Conservation (phyloP, 106 monocot genomes). For the Vanilla planifolia region DNA sequence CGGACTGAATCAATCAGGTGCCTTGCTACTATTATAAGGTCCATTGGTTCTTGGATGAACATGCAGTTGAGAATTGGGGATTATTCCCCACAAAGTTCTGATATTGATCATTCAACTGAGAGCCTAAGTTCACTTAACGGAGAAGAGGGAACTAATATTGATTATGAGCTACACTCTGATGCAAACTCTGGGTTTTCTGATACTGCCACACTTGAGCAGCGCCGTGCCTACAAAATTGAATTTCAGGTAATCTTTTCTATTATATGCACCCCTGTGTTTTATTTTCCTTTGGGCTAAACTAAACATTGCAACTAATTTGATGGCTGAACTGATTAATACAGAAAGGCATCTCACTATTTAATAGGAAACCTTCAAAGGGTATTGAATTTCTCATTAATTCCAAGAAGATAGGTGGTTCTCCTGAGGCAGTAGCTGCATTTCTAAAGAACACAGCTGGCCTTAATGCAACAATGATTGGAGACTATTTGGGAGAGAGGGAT, state of each 20-base stretch:
- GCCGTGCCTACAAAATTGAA: slow-evolving; percentile 78
- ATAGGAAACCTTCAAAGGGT: slow-evolving; percentile 93
- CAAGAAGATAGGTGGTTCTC: slow-evolving; percentile 76
- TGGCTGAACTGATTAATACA: slow-evolving; percentile 47
- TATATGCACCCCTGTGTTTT: background rate
- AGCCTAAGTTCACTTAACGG: slow-evolving; percentile 33
- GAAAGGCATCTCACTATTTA: slow-evolving; percentile 96
- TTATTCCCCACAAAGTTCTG: slow-evolving; percentile 43
- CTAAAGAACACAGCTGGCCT: slow-evolving; percentile 69
- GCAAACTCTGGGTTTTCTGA: slow-evolving; percentile 58
- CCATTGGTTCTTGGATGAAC: slow-evolving; percentile 94
- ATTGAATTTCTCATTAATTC: slow-evolving; percentile 84
- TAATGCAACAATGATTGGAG: slow-evolving; percentile 84
- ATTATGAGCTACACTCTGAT: slow-evolving; percentile 73
- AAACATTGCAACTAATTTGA: slow-evolving; percentile 3
- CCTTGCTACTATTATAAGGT: slow-evolving; percentile 65
- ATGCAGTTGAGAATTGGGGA: slow-evolving; percentile 72
- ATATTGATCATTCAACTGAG: slow-evolving; percentile 52
- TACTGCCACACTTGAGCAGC: slow-evolving; percentile 80
- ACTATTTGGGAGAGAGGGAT: slow-evolving; percentile 91
- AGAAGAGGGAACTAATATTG: slow-evolving; percentile 58
- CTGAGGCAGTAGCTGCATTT: slow-evolving; percentile 87
- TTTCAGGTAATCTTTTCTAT: slow-evolving; percentile 46
- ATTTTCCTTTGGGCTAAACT: background rate
- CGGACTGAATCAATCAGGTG: slow-evolving; percentile 88